These are phyloP conservation scores for Lasiosphaeris hirsuta DNA, from an alignment of 495 filamentous ascomycete genomes.

Conservation along the genomic window DNA sequence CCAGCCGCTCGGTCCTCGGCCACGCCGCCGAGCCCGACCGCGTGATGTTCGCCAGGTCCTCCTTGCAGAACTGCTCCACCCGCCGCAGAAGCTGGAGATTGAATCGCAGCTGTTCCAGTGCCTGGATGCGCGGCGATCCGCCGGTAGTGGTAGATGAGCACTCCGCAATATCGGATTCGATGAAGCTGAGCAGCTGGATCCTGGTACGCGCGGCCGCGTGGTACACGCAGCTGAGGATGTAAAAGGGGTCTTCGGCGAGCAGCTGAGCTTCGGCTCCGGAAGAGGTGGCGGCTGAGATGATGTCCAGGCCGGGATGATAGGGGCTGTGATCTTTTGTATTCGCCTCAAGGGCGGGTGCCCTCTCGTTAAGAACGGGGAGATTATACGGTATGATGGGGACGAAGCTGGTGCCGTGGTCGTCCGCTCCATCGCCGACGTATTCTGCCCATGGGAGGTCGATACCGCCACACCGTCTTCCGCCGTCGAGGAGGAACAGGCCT, in stretches of 20 bases:
- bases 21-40: background rate
- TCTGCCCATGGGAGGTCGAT: constrained; percentile 1
- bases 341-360: background rate
- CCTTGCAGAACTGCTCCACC: background rate
- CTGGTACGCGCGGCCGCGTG: background rate
- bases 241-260: background rate
- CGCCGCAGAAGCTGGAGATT: background rate
- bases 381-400: background rate
- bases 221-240: constrained; percentile 3
- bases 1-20: background rate
- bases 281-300: background rate
- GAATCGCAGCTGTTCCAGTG: background rate
- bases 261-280: background rate
- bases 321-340: background rate
- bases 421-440: background rate
- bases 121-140: background rate
- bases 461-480: background rate
- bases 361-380: background rate
- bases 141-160: background rate
- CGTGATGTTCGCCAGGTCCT: background rate
- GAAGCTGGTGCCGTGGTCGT: background rate
- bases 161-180: background rate
- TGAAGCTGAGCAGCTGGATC: background rate
- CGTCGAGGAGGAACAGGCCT: background rate
- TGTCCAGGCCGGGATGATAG: background rate